These are phyloP conservation scores for Apodospora peruviana DNA, from an alignment of 495 filamentous ascomycete genomes.

Conservation along the genomic window DNA sequence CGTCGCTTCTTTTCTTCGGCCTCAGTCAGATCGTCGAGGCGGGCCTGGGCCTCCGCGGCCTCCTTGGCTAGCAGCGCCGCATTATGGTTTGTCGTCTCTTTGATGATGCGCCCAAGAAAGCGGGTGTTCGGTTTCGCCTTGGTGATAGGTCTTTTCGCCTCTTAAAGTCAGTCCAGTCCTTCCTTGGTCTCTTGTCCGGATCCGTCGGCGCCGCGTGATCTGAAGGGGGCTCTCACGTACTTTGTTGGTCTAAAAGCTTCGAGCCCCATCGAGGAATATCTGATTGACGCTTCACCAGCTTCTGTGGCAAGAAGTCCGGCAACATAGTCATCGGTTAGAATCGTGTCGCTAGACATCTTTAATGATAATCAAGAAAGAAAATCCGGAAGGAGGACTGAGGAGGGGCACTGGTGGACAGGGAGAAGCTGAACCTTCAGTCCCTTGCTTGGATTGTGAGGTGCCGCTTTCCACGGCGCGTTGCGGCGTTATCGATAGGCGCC, in stretches of 20 bases:
- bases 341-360: conserved; percentile 29
- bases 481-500: too few relatives aligned
- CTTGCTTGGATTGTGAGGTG: too few relatives aligned
- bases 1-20: conserved; percentile 34
- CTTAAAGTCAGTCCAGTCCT: conserved; percentile 2
- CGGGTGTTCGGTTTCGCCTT: conserved; percentile 88
- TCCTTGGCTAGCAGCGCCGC: conserved; percentile 79
- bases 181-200: background rate
- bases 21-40: conserved; percentile 38
- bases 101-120: conserved; percentile 84
- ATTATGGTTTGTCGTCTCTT: conserved; percentile 86
- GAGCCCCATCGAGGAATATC: conserved; percentile 68
- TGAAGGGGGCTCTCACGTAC: conserved; percentile 38
- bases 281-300: conserved; percentile 59
- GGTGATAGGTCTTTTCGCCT: conserved; percentile 41
- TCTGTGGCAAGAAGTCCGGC: conserved; percentile 68
- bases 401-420: too few relatives aligned
- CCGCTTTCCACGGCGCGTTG: too few relatives aligned
- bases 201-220: background rate
- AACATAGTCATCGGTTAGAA: conserved; percentile 68
- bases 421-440: too few relatives aligned
- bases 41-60: conserved; percentile 49
- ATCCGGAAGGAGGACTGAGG: too few relatives aligned
- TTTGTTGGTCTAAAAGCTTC: conserved; percentile 60
- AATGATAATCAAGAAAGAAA: background rate